A percentile compares a stretch with the other conserved stretches of the same genome.
Evolutionary conservation across 1,284 basidiomycete species (phyloP).

Genomic region (Boletellus deceptivus): DNA sequence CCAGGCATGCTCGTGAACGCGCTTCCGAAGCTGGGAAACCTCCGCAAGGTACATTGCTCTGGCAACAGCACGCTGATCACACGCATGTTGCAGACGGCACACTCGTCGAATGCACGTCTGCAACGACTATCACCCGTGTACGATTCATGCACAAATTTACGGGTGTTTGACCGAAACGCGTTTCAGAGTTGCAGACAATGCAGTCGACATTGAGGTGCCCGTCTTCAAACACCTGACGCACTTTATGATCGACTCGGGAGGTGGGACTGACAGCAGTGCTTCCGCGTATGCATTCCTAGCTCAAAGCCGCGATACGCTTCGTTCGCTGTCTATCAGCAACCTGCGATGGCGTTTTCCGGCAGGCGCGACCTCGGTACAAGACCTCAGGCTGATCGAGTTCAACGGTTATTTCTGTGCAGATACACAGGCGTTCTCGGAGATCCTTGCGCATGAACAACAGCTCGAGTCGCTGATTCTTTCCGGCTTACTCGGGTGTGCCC

Average conservation of each 20-base stretch:
- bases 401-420: constrained; percentile 52
- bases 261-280: constrained; percentile 39
- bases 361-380: constrained; percentile 52
- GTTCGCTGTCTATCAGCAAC: constrained; percentile 54
- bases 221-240: constrained; percentile 58
- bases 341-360: constrained; percentile 56
- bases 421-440: constrained; percentile 52
- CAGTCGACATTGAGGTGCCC: constrained; percentile 52
- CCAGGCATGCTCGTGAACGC: constrained; percentile 68
- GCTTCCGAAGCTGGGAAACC: constrained; percentile 56
- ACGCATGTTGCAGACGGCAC: constrained; percentile 51
- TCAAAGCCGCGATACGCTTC: constrained; percentile 53
- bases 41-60: constrained; percentile 60
- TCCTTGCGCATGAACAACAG: constrained; percentile 58
- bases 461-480: constrained; percentile 58
- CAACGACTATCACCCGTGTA: constrained; percentile 55
- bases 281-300: constrained; percentile 48
- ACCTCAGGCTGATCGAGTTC: constrained; percentile 63
- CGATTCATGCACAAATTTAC: constrained; percentile 11
- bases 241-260: constrained; percentile 49
- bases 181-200: constrained; percentile 48
- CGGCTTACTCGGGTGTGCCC: constrained; percentile 48
- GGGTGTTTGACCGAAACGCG: constrained; percentile 1
- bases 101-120: constrained; percentile 49
- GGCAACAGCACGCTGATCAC: constrained; percentile 54